Evolutionary conservation across 2,329 filamentous ascomycete genomes (phyloP).

Genomic region (Coleophoma crateriformis): DNA sequence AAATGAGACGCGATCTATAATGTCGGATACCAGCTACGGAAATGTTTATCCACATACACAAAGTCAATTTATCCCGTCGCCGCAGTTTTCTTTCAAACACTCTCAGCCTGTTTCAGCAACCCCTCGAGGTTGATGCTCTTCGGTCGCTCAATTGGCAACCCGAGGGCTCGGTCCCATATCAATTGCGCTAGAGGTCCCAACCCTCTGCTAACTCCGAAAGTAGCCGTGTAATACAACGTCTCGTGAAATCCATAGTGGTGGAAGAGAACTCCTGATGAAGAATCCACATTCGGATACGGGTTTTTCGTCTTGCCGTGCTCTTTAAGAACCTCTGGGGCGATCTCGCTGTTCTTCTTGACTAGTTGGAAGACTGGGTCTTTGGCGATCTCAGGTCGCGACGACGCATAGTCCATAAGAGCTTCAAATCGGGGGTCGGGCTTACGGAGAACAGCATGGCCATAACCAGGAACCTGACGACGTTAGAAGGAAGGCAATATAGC

Average conservation of each 20-base stretch:
- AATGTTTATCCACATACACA: too few relatives aligned
- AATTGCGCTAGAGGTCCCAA: conserved; percentile 89
- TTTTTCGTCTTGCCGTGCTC: conserved; percentile 99
- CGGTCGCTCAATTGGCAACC: conserved; percentile 91
- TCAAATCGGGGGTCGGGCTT: conserved; percentile 97
- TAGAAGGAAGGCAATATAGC: background rate
- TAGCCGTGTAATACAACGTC: conserved; percentile 86
- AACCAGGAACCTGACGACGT: conserved; percentile 63
- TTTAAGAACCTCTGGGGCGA: conserved; percentile 84
- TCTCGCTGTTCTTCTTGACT: conserved; percentile 86
- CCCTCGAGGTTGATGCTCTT: conserved; percentile 96
- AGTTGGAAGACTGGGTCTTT: conserved; percentile 87
- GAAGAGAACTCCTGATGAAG: conserved; percentile 88
- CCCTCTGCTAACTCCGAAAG: conserved; percentile 63
- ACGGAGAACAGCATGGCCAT: conserved; percentile 91
- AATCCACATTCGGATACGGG: conserved; percentile 96
- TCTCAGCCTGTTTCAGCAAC: conserved; percentile 62
- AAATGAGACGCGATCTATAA: too few relatives aligned
- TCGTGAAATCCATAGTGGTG: conserved; percentile 98
- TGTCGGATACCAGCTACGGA: too few relatives aligned
- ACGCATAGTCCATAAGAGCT: conserved; percentile 93
- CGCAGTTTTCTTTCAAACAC: background rate
- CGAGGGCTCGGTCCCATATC: conserved; percentile 91
- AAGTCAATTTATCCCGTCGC: too few relatives aligned
- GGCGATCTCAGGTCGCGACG: conserved; percentile 77